Conservation (phyloP, 495 filamentous ascomycete species). For the Aspergillus sclerotiicarbonarius region DNA sequence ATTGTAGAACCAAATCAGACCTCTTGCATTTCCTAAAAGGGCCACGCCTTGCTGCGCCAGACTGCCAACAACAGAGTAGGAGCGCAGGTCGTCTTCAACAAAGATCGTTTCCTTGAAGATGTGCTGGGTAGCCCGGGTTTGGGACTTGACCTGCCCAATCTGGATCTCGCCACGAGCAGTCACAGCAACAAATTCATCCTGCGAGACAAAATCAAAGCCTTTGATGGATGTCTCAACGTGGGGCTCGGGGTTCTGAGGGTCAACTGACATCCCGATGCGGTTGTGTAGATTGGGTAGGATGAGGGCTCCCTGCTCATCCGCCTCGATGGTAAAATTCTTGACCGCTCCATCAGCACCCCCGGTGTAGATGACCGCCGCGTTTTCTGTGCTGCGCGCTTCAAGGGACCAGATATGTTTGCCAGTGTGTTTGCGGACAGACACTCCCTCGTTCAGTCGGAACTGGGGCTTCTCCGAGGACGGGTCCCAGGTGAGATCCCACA, state of each 20-base stretch:
- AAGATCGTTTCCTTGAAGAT: conserved; percentile 34
- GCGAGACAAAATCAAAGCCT: conserved; percentile 63
- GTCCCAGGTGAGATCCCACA: conserved; percentile 60
- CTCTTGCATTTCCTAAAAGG: conserved; percentile 34
- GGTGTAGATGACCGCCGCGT: conserved; percentile 57
- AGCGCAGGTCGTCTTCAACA: conserved; percentile 30
- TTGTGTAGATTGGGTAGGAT: conserved; percentile 17
- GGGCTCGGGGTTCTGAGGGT: conserved; percentile 5
- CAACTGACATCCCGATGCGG: conserved; percentile 4
- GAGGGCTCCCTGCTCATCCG: conserved; percentile 10
- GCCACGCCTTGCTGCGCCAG: conserved; percentile 32
- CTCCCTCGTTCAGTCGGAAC: conserved; percentile 49
- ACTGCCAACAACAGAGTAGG: conserved; percentile 29
- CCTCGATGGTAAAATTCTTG: conserved; percentile 32
- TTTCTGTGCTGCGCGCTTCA: conserved; percentile 37
- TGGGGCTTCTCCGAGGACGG: conserved; percentile 14
- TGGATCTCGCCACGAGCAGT: conserved; percentile 61
- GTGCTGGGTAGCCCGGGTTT: conserved; percentile 5
- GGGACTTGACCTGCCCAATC: conserved; percentile 34
- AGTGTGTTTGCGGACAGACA: conserved; percentile 59
- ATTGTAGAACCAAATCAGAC: conserved; percentile 35
- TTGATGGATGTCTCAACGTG: conserved; percentile 33
- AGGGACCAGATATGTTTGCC: conserved; percentile 94
- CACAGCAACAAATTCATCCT: conserved; percentile 54
- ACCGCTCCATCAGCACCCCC: conserved; percentile 80